Evolutionary conservation across 495 filamentous ascomycete species (phyloP).

Genomic region (Astrothelium subdiscretum): DNA sequence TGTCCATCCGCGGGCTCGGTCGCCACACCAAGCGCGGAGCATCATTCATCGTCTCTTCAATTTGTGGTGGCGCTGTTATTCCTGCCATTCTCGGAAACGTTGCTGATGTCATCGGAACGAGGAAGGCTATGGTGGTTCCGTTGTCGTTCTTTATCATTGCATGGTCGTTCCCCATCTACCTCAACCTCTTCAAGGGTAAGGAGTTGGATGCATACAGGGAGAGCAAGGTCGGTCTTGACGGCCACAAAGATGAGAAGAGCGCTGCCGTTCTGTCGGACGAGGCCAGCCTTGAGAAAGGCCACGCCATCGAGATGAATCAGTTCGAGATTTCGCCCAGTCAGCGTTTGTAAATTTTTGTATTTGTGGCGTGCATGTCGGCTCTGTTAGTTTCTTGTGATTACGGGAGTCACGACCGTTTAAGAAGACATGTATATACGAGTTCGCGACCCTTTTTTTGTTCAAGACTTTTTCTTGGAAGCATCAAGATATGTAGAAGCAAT

Average conservation of each 20-base stretch:
- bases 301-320: background rate
- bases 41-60: conserved; percentile 53
- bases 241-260: conserved; percentile 14
- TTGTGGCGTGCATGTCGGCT: no score
- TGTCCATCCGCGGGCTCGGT: conserved; percentile 58
- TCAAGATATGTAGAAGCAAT: no score
- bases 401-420: background rate
- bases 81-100: conserved; percentile 53
- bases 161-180: conserved; percentile 37
- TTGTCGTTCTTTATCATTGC: conserved; percentile 21
- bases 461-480: no score
- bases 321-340: background rate
- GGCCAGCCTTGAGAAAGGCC: background rate
- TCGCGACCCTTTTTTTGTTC: background rate
- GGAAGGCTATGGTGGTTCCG: conserved; percentile 19
- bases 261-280: conserved; percentile 3
- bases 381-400: no score
- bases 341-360: background rate
- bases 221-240: conserved; percentile 24
- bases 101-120: conserved; percentile 30
- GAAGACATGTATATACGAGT: background rate
- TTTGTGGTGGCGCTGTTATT: conserved; percentile 54
- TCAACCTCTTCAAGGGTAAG: conserved; percentile 37
- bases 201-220: conserved; percentile 36
- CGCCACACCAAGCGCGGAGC: conserved; percentile 59